Percentiles rank a stretch among this genome's conserved stretches.
Conservation (phyloP, 2,329 filamentous ascomycete genomes). For the Trichoderma koningiopsis region DNA sequence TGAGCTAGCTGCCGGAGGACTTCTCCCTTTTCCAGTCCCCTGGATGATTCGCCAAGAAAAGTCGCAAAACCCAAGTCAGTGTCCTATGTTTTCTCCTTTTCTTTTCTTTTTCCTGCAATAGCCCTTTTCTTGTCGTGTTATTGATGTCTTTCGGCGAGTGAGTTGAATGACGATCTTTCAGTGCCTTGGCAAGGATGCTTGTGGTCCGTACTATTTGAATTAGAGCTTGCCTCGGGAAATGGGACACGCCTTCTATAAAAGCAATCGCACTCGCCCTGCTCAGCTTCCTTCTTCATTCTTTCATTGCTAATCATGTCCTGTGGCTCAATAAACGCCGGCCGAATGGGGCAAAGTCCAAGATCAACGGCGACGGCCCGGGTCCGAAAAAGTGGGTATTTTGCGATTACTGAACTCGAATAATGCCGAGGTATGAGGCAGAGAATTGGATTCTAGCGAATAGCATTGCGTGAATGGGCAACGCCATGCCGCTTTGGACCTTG, state of each 20-base stretch:
- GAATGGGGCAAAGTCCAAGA: neutral
- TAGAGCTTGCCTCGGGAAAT: neutral
- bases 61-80: neutral
- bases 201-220: neutral
- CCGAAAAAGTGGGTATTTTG: conserved; percentile 4
- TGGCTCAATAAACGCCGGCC: neutral
- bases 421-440: neutral
- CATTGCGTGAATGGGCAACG: neutral
- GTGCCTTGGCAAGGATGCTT: neutral
- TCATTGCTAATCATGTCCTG: neutral
- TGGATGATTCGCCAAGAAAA: neutral
- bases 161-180: neutral
- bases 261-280: neutral
- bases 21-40: neutral
- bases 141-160: neutral
- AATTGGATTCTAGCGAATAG: neutral
- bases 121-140: neutral
- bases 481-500: neutral
- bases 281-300: neutral
- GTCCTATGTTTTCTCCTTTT: neutral
- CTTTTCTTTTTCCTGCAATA: neutral
- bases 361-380: conserved; percentile 5
- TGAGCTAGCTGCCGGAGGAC: neutral
- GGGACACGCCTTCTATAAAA: neutral
- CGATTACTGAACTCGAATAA: conserved; percentile 9